Percentiles rank a stretch among this genome's conserved stretches.
phyloP scores from a whole-genome alignment of 257 asterid species.

The Fraxinus cuspidata region DNA sequence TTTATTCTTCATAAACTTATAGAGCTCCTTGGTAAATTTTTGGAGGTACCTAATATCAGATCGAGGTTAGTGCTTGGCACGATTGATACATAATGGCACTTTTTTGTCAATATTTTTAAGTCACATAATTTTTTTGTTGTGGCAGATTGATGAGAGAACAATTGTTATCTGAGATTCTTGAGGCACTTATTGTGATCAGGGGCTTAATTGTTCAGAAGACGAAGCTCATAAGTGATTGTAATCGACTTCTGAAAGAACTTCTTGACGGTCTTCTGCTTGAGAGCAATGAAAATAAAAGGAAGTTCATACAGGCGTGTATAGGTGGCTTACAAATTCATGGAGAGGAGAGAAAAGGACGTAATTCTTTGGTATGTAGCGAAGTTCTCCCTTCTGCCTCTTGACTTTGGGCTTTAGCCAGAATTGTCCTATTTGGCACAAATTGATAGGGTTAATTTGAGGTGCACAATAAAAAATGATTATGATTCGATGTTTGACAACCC shows the following conservation, averaged over 20 bases:
- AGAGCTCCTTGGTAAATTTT: conserved; percentile 94
- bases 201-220: conserved; percentile 97
- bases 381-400: conserved; percentile 18
- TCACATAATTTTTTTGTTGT: conserved; percentile 16
- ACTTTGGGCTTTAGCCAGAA: not conserved
- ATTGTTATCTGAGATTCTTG: conserved; percentile 88
- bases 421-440: not conserved
- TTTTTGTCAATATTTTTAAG: conserved; percentile 13
- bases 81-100: conserved; percentile 8
- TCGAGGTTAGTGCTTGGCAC: conserved; percentile 57
- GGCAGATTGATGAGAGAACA: conserved; percentile 91
- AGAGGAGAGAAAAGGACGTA: conserved; percentile 82
- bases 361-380: conserved; percentile 70
- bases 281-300: conserved; percentile 87
- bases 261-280: conserved; percentile 93
- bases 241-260: conserved; percentile 87
- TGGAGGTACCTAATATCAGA: conserved; percentile 95
- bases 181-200: conserved; percentile 95
- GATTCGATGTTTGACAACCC: conserved; percentile 10
- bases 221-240: conserved; percentile 91
- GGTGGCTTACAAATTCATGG: conserved; percentile 90
- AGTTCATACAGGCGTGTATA: conserved; percentile 95
- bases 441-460: conserved; percentile 4
- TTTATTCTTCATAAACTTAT: conserved; percentile 97
- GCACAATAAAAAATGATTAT: conserved; percentile 13